phyloP scores from a whole-genome alignment of 345 rosid genomes.

The Camelina sativa region DNA sequence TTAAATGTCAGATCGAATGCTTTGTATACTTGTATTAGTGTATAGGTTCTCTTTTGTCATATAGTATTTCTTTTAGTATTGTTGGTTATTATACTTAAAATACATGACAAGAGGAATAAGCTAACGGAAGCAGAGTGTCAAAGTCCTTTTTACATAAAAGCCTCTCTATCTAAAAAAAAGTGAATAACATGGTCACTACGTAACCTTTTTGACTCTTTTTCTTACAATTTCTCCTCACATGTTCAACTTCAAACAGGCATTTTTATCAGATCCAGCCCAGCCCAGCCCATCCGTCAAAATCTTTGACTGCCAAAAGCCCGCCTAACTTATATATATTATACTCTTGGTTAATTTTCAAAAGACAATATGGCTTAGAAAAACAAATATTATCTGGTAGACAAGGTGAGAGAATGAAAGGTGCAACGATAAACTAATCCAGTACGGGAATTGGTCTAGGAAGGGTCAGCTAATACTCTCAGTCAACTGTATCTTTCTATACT shows the following conservation, averaged over 20 bases:
- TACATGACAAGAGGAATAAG: not conserved
- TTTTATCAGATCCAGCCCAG: not conserved
- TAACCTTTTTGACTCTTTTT: too few species aligned
- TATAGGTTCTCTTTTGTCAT: not conserved
- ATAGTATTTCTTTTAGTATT: too few species aligned
- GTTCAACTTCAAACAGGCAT: not conserved
- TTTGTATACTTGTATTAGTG: constrained; percentile 8
- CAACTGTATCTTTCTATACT: constrained; percentile 14
- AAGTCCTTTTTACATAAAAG: not conserved
- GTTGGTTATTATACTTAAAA: not conserved
- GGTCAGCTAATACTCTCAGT: not conserved
- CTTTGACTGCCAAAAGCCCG: not conserved
- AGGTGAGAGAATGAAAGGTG: too few species aligned
- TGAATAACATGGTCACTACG: too few species aligned
- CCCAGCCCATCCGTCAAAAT: not conserved
- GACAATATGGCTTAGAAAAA: not conserved
- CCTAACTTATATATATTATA: not conserved
- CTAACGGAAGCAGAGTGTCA: not conserved
- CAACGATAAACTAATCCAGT: not conserved
- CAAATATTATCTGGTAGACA: too few species aligned
- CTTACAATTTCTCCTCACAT: not conserved
- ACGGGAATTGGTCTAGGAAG: not conserved
- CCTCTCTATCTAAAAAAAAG: too few species aligned
- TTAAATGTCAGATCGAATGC: not conserved
- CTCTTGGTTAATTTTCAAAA: not conserved